Conservation (phyloP, 2,329 filamentous ascomycete genomes). For the Fusarium foetens region DNA sequence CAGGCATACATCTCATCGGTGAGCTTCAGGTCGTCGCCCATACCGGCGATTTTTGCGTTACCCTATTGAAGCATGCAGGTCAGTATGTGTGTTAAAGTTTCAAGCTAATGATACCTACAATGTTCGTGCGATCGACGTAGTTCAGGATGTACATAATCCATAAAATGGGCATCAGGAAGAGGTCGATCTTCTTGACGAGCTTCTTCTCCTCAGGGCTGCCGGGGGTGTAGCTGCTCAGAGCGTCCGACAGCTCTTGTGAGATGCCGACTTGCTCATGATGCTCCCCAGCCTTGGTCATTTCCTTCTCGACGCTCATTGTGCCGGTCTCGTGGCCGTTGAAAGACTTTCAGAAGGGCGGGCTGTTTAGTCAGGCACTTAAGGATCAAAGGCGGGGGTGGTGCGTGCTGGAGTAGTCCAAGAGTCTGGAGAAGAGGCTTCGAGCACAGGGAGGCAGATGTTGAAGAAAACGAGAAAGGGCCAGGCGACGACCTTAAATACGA, state of each 20-base stretch:
- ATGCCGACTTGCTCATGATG: not conserved
- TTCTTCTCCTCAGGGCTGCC: not conserved
- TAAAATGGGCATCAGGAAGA: not conserved
- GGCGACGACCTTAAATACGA: not conserved
- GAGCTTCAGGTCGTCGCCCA: not conserved
- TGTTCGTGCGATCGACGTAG: not conserved
- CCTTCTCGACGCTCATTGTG: not conserved
- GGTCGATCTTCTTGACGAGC: not conserved
- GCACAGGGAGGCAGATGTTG: not conserved
- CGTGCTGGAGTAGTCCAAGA: not conserved
- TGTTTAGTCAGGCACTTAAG: not conserved
- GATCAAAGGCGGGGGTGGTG: not conserved
- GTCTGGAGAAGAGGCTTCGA: not conserved
- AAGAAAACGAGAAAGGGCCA: not conserved
- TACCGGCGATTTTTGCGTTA: not conserved
- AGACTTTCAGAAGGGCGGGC: not conserved
- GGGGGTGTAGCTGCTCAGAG: not conserved
- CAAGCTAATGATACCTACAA: not conserved
- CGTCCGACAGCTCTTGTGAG: not conserved
- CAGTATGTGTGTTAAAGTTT: not conserved
- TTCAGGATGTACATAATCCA: not conserved
- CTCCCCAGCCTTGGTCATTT: not conserved
- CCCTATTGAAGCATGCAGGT: not conserved
- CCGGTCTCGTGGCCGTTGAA: rapidly evolving
- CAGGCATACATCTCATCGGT: not conserved